Conservation (phyloP, 2,329 filamentous ascomycete genomes). For the Sphaerulina musiva region DNA sequence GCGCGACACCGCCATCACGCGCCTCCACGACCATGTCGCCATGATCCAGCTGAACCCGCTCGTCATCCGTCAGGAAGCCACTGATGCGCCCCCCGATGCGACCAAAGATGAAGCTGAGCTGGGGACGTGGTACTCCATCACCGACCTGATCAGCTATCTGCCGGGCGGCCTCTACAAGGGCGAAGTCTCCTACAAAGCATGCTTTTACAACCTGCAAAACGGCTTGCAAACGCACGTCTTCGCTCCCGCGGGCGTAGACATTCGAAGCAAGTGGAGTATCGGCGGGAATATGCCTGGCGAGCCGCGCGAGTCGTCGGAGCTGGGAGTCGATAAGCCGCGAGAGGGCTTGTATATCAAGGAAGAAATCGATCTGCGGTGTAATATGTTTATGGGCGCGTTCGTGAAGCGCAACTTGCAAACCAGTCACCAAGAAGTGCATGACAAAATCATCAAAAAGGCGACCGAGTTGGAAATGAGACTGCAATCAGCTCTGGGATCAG, state of each 20-base stretch:
- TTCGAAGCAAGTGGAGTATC: conserved; percentile 78
- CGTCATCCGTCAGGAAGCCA: conserved; percentile 63
- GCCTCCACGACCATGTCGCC: conserved; percentile 68
- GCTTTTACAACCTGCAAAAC: conserved; percentile 66
- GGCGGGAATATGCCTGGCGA: conserved; percentile 67
- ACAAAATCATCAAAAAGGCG: conserved; percentile 34
- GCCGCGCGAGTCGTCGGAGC: conserved; percentile 56
- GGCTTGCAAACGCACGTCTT: conserved; percentile 79
- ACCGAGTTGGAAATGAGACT: conserved; percentile 5
- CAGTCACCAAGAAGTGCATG: conserved; percentile 64
- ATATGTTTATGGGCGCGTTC: conserved; percentile 66
- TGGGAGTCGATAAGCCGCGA: conserved; percentile 52
- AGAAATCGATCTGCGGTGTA: conserved; percentile 77
- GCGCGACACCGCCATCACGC: conserved; percentile 63
- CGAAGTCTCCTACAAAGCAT: conserved; percentile 70
- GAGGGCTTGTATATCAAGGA: conserved; percentile 75
- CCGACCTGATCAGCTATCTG: conserved; percentile 69
- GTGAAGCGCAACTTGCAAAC: conserved; percentile 78
- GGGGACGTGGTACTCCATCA: conserved; percentile 71
- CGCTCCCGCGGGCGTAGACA: conserved; percentile 73
- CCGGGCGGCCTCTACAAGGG: conserved; percentile 59
- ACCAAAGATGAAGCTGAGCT: conserved; percentile 60
- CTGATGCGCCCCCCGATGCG: conserved; percentile 60
- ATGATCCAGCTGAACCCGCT: conserved; percentile 89
- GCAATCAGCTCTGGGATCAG: not conserved